Percentiles rank a stretch among this genome's conserved stretches.
Conservation (phyloP, 495 filamentous ascomycete genomes). For the Podospora didyma region DNA sequence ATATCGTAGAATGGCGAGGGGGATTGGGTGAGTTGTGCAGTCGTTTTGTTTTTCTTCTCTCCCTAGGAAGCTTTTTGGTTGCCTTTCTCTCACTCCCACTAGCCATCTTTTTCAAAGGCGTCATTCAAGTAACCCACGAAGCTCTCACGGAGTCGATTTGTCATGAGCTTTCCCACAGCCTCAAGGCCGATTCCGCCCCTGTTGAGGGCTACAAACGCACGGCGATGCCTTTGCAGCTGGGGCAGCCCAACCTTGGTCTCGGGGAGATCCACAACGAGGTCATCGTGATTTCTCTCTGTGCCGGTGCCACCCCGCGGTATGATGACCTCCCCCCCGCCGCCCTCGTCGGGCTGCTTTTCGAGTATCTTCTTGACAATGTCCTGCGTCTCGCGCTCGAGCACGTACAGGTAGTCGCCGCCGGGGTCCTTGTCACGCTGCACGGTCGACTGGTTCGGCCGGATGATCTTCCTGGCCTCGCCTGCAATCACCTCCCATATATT, state of each 20-base stretch:
- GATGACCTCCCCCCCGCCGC: constrained; percentile 52
- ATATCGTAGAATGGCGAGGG: no score
- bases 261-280: constrained; percentile 53
- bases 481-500: constrained; percentile 77
- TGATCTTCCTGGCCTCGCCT: constrained; percentile 52
- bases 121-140: constrained; percentile 77
- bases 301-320: constrained; percentile 29
- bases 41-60: no score
- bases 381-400: constrained; percentile 79
- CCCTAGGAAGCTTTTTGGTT: neutral
- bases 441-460: constrained; percentile 78
- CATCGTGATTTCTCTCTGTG: constrained; percentile 29
- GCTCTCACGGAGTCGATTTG: constrained; percentile 56
- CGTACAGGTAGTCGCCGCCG: constrained; percentile 76
- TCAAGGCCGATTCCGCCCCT: constrained; percentile 49
- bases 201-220: constrained; percentile 84
- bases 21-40: no score
- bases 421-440: constrained; percentile 59
- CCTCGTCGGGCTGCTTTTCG: constrained; percentile 64
- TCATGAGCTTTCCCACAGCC: constrained; percentile 39
- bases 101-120: constrained; percentile 50
- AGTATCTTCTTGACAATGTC: constrained; percentile 73
- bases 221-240: constrained; percentile 73
- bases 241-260: constrained; percentile 61
- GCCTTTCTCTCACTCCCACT: neutral